Conservation (phyloP, 495 filamentous ascomycete species). For the Aspergillus funiculosus region DNA sequence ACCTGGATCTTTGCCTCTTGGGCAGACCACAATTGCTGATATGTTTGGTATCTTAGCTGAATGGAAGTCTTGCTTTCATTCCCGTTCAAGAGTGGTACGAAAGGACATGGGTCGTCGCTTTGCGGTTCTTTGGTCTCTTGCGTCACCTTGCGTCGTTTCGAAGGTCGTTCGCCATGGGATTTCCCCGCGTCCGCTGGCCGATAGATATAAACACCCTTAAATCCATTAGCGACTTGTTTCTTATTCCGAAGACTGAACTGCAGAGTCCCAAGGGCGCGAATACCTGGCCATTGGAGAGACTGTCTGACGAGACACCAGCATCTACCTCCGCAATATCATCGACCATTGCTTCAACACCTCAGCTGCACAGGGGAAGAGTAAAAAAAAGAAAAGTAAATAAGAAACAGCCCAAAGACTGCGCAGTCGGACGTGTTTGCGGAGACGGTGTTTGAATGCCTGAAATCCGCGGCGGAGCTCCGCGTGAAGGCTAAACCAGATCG, state of each 20-base stretch:
- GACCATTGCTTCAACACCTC: constrained; percentile 23
- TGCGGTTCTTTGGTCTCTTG: constrained; percentile 20
- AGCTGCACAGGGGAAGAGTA: constrained; percentile 1
- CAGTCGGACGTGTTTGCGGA: background rate
- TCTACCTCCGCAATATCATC: constrained; percentile 24
- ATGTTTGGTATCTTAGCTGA: constrained; percentile 54
- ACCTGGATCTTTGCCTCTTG: constrained; percentile 69
- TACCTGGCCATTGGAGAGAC: constrained; percentile 48
- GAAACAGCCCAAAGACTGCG: constrained; percentile 8
- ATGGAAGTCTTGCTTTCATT: constrained; percentile 50
- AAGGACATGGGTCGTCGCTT: constrained; percentile 29
- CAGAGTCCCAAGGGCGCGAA: background rate
- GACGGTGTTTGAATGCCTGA: constrained; percentile 3
- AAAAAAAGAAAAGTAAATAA: background rate
- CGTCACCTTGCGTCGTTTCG: constrained; percentile 58
- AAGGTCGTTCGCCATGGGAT: constrained; percentile 43
- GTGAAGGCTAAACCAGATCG: constrained; percentile 13
- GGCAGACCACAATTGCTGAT: constrained; percentile 59
- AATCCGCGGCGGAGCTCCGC: constrained; percentile 13
- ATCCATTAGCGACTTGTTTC: constrained; percentile 14
- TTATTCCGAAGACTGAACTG: background rate
- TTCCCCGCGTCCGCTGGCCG: constrained; percentile 42
- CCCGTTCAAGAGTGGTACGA: constrained; percentile 59
- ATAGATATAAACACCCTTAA: constrained; percentile 67
- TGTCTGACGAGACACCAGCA: constrained; percentile 22